phyloP scores from a whole-genome alignment of 176 grass and related monocot species.

The Bolboschoenus planiculmis region DNA sequence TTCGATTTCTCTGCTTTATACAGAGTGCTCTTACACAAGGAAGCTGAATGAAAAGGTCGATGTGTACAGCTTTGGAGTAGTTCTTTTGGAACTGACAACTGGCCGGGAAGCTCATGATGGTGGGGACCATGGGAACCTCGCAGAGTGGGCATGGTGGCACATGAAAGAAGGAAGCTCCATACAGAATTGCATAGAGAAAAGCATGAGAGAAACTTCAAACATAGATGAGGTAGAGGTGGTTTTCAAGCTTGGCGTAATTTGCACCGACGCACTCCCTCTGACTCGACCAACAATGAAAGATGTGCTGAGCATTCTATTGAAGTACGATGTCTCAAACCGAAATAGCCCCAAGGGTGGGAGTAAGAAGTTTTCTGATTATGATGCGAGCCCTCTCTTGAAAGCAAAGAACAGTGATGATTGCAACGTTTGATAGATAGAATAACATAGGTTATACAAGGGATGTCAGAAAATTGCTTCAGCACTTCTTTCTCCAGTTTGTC shows the following conservation, averaged over 20 bases:
- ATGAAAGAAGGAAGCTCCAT: constrained; percentile 34
- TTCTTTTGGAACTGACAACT: constrained; percentile 79
- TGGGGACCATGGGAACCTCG: constrained; percentile 42
- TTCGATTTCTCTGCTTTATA: neutral
- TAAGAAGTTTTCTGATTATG: constrained; percentile 21
- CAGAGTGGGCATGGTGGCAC: constrained; percentile 49
- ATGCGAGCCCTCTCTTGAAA: constrained; percentile 38
- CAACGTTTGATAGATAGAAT: neutral
- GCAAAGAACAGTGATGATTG: neutral
- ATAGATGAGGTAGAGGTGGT: constrained; percentile 44
- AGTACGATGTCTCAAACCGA: constrained; percentile 35
- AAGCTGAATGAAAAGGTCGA: constrained; percentile 69
- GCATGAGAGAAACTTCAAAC: constrained; percentile 32
- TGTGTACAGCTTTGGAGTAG: constrained; percentile 90
- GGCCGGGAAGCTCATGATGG: constrained; percentile 54
- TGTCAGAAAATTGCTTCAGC: neutral
- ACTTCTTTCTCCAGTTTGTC: neutral
- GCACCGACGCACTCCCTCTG: constrained; percentile 41
- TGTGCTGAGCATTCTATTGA: constrained; percentile 48
- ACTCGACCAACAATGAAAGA: constrained; percentile 66
- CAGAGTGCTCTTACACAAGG: constrained; percentile 60
- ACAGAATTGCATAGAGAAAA: constrained; percentile 19
- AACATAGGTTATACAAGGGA: neutral
- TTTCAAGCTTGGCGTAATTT: constrained; percentile 63
- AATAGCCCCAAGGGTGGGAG: neutral